Base-by-base conservation (phyloP, 192 early-diverging fungal genomes). In the Coemansia sp. region DNA sequence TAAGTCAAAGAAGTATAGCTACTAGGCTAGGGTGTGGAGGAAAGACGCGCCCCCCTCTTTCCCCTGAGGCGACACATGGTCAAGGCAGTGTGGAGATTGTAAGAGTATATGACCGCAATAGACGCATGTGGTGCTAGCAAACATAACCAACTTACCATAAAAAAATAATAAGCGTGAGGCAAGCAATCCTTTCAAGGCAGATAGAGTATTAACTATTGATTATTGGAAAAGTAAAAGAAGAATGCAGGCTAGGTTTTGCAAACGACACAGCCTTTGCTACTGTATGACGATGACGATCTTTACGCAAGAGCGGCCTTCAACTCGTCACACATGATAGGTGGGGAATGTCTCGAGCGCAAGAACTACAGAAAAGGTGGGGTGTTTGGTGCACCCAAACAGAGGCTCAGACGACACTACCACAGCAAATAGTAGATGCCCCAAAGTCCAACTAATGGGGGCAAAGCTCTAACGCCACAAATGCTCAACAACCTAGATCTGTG, bases 331-430 rank as follows among this genome's bases (percentile, higher is more conserved):
- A 45, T 45, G 42, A 45, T 48, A 19, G 46, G 46, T 21, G 46
- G 46, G n/a, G n/a, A 42, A 12, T 42, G 39, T 42, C 11, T 42
- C 12, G 39, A 42, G 39, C 10, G 37, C 37, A 38, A 38, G 37
- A 7, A 11, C 37, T 38, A 7, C 39, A 36, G 34, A 36, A 5
- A 36, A 36, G 19, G 45, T 9, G 45, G 45, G 9, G 21, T 58
- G 55, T 58, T 58, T 58, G 55, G 55, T 58, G 29, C 31, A n/a
- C 55, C 55, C 55, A 58, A 14, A 58, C 55, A 58, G 27, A 32
- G 55, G 55, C 29, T 6, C 55, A 53, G 51, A 12, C 25, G 25
- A 5, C 55, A n/a, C 29, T 7, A 14, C 27, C 55, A 2, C 29
- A 34, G 55, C 55, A 58, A 55, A 55, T 58, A 7, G 55, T 15